These are phyloP conservation scores for Endocalyx cinctus DNA, from an alignment of 2,329 filamentous ascomycete species.

Conservation along the genomic window DNA sequence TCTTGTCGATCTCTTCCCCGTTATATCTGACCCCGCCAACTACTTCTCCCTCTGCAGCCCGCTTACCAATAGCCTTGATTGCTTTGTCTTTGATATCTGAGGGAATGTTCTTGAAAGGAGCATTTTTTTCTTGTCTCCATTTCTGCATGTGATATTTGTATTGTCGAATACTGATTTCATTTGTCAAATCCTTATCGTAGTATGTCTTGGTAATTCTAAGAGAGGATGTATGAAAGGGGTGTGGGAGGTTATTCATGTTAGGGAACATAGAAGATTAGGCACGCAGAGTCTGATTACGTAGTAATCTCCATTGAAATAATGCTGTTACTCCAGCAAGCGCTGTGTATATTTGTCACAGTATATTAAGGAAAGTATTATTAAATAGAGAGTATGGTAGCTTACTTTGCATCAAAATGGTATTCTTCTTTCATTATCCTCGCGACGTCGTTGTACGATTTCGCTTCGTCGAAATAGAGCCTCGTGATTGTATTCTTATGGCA, in stretches of 20 bases:
- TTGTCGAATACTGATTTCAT: conserved; percentile 19
- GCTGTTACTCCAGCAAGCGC: too few relatives aligned
- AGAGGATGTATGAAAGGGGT: too few relatives aligned
- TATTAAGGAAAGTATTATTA: too few relatives aligned
- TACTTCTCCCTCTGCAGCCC: conserved; percentile 12
- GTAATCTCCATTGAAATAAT: too few relatives aligned
- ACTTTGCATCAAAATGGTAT: conserved; percentile 6
- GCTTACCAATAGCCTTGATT: conserved; percentile 14
- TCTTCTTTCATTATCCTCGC: conserved; percentile 1
- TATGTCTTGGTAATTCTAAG: background rate
- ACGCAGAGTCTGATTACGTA: too few relatives aligned
- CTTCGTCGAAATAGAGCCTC: conserved; percentile 2
- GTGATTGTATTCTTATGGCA: conserved; percentile 1
- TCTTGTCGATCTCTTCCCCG: conserved; percentile 20
- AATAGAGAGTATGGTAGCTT: too few relatives aligned
- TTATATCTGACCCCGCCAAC: conserved; percentile 14
- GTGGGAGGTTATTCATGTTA: too few relatives aligned
- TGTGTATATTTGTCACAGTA: too few relatives aligned
- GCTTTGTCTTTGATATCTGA: conserved; percentile 14
- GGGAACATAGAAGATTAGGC: too few relatives aligned
- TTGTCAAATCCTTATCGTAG: background rate
- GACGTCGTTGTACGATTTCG: background rate
- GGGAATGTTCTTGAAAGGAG: conserved; percentile 21
- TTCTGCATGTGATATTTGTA: conserved; percentile 30
- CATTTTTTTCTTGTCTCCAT: too few relatives aligned